Evolutionary conservation across 192 early-diverging fungal genomes (phyloP), one percentile per base, ranked within the genome.

Genomic region (Coemansia aciculifera): DNA sequence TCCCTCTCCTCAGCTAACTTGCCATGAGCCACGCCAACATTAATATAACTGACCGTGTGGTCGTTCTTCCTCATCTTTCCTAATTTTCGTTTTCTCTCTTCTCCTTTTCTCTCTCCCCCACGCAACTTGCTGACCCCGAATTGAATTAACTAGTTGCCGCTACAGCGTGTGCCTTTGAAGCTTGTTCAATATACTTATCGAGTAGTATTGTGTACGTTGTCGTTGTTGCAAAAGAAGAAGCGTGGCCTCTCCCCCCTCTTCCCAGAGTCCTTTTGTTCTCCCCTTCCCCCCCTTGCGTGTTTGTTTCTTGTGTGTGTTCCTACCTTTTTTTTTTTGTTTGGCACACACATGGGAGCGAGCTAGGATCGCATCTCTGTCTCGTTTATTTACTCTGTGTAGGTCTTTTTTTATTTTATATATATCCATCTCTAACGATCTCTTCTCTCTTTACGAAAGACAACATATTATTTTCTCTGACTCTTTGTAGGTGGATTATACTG

Each of bases 401-500:
- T 21, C 32, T 23, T 15, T 48, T 32, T 17, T 49, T 64, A 12
- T 15, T 48, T 32, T 17, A 37, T 64, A 12, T 7, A 29, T 19
- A 40, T 37, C 7, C 19, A 24, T 59, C 11, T 38, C 59, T 62
- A 40, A 62, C 34, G 37, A 40, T 64, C 31, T 46, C 8, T 63
- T 24, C 46, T 37, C 43, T 62, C 37, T 17, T 19, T 49, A 34
- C 43, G 29, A 48, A 19, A 48, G 34, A 10, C 12, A 38, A 63
- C 19, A 56, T n/a, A 32, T 31, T 59, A 9, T 44, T 46, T 62
- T 64, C 49, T 39, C 42, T 38, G 1, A 27, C 27, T 61, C 44
- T 62, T 56, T 37, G 36, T 73, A 73, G 72, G 54, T 64, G 38
- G 72, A 73, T 23, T 73, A 73, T 63, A 67, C 62, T 17, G 65